phyloP scores from a whole-genome alignment of 2,329 filamentous ascomycete species.

The Ophiosphaerella herpotricha region DNA sequence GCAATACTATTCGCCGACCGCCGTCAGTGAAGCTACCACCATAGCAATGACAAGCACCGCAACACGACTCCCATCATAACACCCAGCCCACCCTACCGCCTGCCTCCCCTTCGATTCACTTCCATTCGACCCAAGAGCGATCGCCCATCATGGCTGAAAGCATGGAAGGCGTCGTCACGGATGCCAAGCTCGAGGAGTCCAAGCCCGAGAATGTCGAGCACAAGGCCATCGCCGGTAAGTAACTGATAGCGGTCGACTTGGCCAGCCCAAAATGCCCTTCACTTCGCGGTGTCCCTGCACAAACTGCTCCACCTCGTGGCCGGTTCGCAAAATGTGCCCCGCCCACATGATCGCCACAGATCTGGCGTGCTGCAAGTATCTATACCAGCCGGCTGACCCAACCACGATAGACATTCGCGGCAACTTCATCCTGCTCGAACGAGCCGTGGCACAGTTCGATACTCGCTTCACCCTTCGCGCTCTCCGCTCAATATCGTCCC shows the following conservation, averaged over 20 bases:
- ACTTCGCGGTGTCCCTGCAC: slow-evolving; percentile 28
- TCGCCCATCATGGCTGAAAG: slow-evolving; percentile 52
- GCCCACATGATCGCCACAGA: slow-evolving; percentile 36
- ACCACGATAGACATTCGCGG: slow-evolving; percentile 79
- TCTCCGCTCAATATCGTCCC: slow-evolving; percentile 90
- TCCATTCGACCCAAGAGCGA: slow-evolving; percentile 16
- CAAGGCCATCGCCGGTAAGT: slow-evolving; percentile 47
- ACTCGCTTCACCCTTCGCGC: slow-evolving; percentile 92
- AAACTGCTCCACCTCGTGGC: slow-evolving; percentile 23
- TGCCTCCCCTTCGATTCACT: slow-evolving; percentile 15
- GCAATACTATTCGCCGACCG: slow-evolving; percentile 20
- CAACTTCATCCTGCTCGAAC: slow-evolving; percentile 90
- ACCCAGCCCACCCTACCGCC: slow-evolving; percentile 1
- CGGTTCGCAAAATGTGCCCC: slow-evolving; percentile 33
- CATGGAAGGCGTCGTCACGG: slow-evolving; percentile 55
- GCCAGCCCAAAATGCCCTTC: slow-evolving; percentile 21
- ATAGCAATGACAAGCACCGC: slow-evolving; percentile 27
- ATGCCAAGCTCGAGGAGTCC: slow-evolving; percentile 43
- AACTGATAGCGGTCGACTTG: not conserved
- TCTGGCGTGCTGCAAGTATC: slow-evolving; percentile 34
- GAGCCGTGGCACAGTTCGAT: slow-evolving; percentile 91
- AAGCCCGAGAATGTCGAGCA: slow-evolving; percentile 48
- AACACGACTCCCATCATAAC: slow-evolving; percentile 12
- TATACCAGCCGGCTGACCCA: slow-evolving; percentile 38
- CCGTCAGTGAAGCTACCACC: slow-evolving; percentile 18